Evolutionary conservation across 208 protist genomes (phyloP), one percentile per base, ranked within the genome.

Genomic region (Wallacemonas sp.): DNA sequence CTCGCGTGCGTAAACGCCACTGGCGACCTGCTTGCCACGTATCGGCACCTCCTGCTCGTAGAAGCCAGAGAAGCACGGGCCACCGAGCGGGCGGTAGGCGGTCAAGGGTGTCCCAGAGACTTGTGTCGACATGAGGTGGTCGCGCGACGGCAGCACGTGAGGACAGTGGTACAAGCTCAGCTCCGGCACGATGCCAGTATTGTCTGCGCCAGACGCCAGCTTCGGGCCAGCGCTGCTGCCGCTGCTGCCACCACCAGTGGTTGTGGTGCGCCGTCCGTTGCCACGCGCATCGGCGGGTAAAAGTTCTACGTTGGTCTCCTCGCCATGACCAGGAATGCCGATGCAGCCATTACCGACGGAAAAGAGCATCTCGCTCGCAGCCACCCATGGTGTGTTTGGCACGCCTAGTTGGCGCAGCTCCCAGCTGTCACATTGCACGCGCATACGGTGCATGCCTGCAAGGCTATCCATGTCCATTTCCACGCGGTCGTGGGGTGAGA

Each of bases 341-440:
- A 96, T 78, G 44, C 87, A 72, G 48, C 91, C 91, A 65, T 96
- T 96, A 34, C 88, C 80, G 17, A 94, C 46, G 41, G 85, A 80
- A 48, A 96, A 96, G 30, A 96, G 73, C 4, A 84, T 80, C 62
- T 96, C 91, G 56, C 88, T 88, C 17, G 92, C 67, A 23, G 75
- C 67, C 34, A 79, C 70, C 33, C 86, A 73, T 0, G n/a, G 34
- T 11, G 64, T 70, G 1, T 47, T 39, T 8, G 90, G 83, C 23
- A 92, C 49, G 4, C 61, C 61, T 2, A 70, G 74, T 55, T 96
- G 87, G 4, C 77, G 62, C 14, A 96, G 62, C 65, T 93, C 84
- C 86, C 87, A 93, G 32, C 71, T 63, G 24, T 83, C 69, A 21
- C 75, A 79, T 43, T 78, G 72, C 9, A 81, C 47, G 6, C 52